Percentiles rank a stretch among this genome's conserved stretches.
These are phyloP conservation scores for Xylaria palmicola DNA, from an alignment of 495 filamentous ascomycete genomes.

Conservation along the genomic window DNA sequence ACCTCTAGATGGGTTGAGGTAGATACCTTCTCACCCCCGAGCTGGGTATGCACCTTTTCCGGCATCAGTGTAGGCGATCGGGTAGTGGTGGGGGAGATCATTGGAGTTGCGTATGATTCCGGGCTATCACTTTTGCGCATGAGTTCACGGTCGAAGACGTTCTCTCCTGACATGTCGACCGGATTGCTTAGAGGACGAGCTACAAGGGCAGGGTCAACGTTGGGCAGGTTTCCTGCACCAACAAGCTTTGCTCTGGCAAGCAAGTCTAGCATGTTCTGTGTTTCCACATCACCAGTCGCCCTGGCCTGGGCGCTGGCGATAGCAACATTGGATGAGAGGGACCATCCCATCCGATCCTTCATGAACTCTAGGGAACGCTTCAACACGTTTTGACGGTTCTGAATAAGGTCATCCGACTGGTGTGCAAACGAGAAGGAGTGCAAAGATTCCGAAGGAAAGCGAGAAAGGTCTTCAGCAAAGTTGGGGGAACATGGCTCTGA, in stretches of 20 bases:
- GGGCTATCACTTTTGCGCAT: conserved; percentile 54
- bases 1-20: conserved; percentile 11
- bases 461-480: conserved; percentile 82
- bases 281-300: conserved; percentile 76
- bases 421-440: conserved; percentile 99
- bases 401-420: conserved; percentile 86
- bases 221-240: conserved; percentile 51
- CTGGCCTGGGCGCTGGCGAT: conserved; percentile 80
- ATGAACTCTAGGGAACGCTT: conserved; percentile 97
- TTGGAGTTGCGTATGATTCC: conserved; percentile 42
- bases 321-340: conserved; percentile 52
- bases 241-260: conserved; percentile 75
- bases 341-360: conserved; percentile 88
- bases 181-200: conserved; percentile 74
- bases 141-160: conserved; percentile 81
- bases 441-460: conserved; percentile 92
- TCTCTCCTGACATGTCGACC: conserved; percentile 60
- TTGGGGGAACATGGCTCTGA: conserved; percentile 66
- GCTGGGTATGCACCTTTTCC: conserved; percentile 4
- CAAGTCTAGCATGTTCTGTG: conserved; percentile 88
- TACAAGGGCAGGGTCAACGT: conserved; percentile 41
- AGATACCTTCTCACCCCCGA: conserved; percentile 9
- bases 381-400: conserved; percentile 87
- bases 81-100: conserved; percentile 34
- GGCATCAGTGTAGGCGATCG: conserved; percentile 12